phyloP scores from a whole-genome alignment of 2,329 filamentous ascomycete genomes.

The Colletotrichum lindemuthianum region DNA sequence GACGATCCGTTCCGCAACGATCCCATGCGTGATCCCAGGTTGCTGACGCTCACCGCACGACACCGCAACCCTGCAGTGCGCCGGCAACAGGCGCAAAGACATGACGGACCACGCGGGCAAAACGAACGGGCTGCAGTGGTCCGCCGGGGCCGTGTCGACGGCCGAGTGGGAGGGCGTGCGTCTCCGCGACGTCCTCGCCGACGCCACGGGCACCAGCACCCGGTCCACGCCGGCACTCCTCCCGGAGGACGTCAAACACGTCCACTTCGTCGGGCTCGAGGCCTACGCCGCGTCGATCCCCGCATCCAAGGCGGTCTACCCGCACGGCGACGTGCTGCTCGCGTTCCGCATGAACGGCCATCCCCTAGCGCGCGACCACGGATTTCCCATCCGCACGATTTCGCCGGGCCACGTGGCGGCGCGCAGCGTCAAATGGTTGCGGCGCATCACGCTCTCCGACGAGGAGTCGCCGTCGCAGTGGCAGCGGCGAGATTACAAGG shows the following conservation, averaged over 20 bases:
- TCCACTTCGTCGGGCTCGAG: conserved; percentile 52
- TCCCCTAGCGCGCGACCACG: conserved; percentile 55
- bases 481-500: conserved; percentile 34
- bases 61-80: conserved; percentile 59
- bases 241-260: conserved; percentile 44
- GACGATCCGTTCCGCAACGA: conserved; percentile 57
- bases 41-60: conserved; percentile 52
- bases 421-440: conserved; percentile 58
- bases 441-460: conserved; percentile 51
- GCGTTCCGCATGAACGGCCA: conserved; percentile 59
- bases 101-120: conserved; percentile 54
- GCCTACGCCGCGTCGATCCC: conserved; percentile 55
- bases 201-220: conserved; percentile 41
- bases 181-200: conserved; percentile 55
- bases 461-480: conserved; percentile 43
- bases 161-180: conserved; percentile 58
- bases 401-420: conserved; percentile 57
- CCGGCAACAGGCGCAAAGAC: conserved; percentile 57
- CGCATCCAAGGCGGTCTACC: conserved; percentile 52
- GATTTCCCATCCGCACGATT: conserved; percentile 53
- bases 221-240: conserved; percentile 34
- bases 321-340: conserved; percentile 56
- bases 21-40: conserved; percentile 51
- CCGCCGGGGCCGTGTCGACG: conserved; percentile 56
- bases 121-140: conserved; percentile 60